Base-by-base conservation (phyloP, 345 rosid genomes). In the Pseudoturritis turrita region DNA sequence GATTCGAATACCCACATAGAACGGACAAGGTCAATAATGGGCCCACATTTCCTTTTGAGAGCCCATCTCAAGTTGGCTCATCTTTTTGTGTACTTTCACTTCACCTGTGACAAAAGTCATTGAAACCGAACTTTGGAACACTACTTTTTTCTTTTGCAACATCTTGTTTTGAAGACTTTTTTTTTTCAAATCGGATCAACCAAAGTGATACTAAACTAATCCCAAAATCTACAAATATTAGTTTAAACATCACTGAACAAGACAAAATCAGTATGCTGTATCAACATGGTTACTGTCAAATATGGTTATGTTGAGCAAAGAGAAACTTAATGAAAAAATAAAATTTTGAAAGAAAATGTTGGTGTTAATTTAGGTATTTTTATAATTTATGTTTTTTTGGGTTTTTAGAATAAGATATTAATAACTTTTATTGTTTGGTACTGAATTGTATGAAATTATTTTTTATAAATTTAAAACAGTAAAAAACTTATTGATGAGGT, bases 1-100 rank as follows among this genome's bases (percentile, higher is more conserved):
- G 79, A 62, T 69, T 70, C 72, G 41, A 62, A 15, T 29, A 28
- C 61, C 29, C 80, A 77, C 80, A 47, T 41, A 57, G 51, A 58
- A 77, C 29, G 80, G 80, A 64, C 71, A 31, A 31, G 76, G 41
- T 65, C 41, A 19, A 70, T 13, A 57, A 49, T 65, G 68, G 80
- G 12, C 72, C 80, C 76, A 77, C 80, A 14, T 23, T 53, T 46
- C 2, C 2, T 35, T 13, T 33, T 22, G 26, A 3, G 10, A 50
- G 59, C 59, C 56, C 56, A 65, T 45, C 39, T 14, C 75, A 70
- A 70, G 40, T 46, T 56, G 74, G 50, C 43, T 62, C 11, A 10
- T 53, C 35, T 53, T 64, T 59, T 18, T 62, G 29, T 12, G 11
- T 17, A 54, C 51, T 65, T 36, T 54, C 54, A 46, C 44, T 46